Conservation (phyloP, 371 early-diverging fungal genomes). For the Coemansia sp. region DNA sequence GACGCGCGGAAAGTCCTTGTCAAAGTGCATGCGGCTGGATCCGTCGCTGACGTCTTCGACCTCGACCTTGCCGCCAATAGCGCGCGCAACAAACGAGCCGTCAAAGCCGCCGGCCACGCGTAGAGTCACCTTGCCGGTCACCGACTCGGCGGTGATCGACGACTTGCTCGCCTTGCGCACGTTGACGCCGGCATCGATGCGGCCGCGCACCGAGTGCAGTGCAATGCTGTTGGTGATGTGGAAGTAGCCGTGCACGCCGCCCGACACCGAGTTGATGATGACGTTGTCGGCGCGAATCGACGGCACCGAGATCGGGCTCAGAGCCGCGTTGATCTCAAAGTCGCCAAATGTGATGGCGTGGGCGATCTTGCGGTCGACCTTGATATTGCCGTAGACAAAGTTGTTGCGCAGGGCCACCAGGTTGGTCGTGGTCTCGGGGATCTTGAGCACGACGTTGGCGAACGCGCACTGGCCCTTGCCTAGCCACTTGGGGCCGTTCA, state of each 20-base stretch:
- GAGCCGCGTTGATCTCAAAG: constrained; percentile 34
- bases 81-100: constrained; percentile 33
- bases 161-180: constrained; percentile 37
- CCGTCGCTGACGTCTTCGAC: constrained; percentile 48
- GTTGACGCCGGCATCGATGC: constrained; percentile 38
- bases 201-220: constrained; percentile 38
- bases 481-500: constrained; percentile 45
- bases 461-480: constrained; percentile 36
- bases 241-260: constrained; percentile 36
- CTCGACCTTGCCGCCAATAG: constrained; percentile 28
- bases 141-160: constrained; percentile 27
- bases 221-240: constrained; percentile 16
- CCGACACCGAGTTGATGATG: constrained; percentile 30
- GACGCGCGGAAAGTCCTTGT: constrained; percentile 30
- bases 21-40: constrained; percentile 48
- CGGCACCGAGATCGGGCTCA: constrained; percentile 30
- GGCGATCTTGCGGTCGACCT: constrained; percentile 34
- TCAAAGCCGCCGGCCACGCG: constrained; percentile 45
- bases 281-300: constrained; percentile 29
- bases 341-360: constrained; percentile 31
- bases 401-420: constrained; percentile 24
- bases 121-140: constrained; percentile 29
- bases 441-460: constrained; percentile 30
- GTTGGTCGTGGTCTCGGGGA: constrained; percentile 25
- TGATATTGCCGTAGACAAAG: constrained; percentile 40